Evolutionary conservation across 257 asterid species (phyloP).

Genomic region (Eustoma russellianum): DNA sequence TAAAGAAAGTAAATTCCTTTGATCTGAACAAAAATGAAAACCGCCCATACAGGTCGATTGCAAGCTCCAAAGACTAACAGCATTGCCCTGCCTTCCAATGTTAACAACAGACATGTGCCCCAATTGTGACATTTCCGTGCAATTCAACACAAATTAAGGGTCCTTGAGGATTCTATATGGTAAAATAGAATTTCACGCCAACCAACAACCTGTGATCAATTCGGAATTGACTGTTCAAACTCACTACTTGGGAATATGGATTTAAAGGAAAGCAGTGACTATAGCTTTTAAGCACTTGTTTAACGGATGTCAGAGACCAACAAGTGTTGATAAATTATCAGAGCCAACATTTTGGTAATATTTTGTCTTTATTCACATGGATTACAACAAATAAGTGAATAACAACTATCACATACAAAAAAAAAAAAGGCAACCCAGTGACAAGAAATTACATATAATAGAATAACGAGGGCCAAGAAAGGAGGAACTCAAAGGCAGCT

Average conservation of each 20-base stretch:
- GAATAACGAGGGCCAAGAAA: too few species aligned
- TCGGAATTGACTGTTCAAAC: background rate
- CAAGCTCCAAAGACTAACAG: conserved; percentile 24
- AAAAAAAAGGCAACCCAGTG: too few species aligned
- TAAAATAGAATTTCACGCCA: conserved; percentile 14
- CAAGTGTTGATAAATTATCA: too few species aligned
- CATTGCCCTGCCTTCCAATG: conserved; percentile 41
- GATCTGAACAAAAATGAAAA: conserved; percentile 16
- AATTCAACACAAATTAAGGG: conserved; percentile 7
- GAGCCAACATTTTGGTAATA: too few species aligned
- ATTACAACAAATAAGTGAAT: too few species aligned
- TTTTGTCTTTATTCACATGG: too few species aligned
- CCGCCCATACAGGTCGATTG: conserved; percentile 25
- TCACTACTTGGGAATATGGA: background rate
- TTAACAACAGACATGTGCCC: conserved; percentile 77
- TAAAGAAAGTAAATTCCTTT: conserved; percentile 38
- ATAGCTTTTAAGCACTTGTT: too few species aligned
- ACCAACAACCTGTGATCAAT: conserved; percentile 17
- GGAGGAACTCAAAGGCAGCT: too few species aligned
- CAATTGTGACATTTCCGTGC: conserved; percentile 47
- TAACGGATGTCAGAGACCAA: too few species aligned
- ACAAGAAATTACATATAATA: too few species aligned
- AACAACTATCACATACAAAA: too few species aligned
- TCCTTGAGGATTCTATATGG: conserved; percentile 6
- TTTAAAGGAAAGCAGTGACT: too few species aligned